A percentile compares a stretch with the other conserved stretches of the same genome.
Conservation (phyloP, 2,329 filamentous ascomycete genomes). For the Penicillium verrucosum region DNA sequence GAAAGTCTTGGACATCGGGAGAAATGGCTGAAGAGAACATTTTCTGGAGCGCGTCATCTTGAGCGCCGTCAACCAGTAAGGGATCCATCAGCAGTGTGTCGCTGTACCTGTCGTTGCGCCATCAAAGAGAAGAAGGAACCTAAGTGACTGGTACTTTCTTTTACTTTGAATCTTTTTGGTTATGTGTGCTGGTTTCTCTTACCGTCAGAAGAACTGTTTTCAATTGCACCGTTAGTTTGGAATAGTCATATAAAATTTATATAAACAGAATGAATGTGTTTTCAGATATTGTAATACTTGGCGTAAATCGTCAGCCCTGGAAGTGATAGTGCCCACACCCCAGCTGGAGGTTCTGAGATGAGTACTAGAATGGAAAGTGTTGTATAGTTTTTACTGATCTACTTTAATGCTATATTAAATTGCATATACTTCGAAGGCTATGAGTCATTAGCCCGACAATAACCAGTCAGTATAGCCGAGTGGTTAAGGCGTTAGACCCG, state of each 20-base stretch:
- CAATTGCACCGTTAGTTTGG: neutral
- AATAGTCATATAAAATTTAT: neutral
- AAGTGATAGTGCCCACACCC: too few relatives aligned
- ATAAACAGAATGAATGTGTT: neutral
- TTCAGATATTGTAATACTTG: too few relatives aligned
- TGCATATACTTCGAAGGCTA: too few relatives aligned
- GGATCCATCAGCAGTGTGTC: slow-evolving; percentile 10
- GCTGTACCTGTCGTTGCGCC: slow-evolving; percentile 10
- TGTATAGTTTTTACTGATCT: too few relatives aligned
- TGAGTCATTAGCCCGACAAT: too few relatives aligned
- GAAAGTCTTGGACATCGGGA: slow-evolving; percentile 26
- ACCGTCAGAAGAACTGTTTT: neutral
- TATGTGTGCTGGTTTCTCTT: neutral
- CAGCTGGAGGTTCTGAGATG: too few relatives aligned
- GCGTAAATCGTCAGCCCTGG: too few relatives aligned
- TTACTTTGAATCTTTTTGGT: neutral
- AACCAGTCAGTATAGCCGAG: too few relatives aligned
- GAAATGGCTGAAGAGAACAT: slow-evolving; percentile 22
- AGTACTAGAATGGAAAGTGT: too few relatives aligned
- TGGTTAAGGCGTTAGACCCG: too few relatives aligned
- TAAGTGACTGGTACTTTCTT: neutral
- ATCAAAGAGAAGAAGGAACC: slow-evolving; percentile 1
- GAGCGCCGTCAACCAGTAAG: slow-evolving; percentile 13
- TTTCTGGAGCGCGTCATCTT: slow-evolving; percentile 8
- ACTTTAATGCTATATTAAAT: too few relatives aligned